These are phyloP conservation scores for Halenospora varia DNA, from an alignment of 495 filamentous ascomycete species.

Conservation along the genomic window DNA sequence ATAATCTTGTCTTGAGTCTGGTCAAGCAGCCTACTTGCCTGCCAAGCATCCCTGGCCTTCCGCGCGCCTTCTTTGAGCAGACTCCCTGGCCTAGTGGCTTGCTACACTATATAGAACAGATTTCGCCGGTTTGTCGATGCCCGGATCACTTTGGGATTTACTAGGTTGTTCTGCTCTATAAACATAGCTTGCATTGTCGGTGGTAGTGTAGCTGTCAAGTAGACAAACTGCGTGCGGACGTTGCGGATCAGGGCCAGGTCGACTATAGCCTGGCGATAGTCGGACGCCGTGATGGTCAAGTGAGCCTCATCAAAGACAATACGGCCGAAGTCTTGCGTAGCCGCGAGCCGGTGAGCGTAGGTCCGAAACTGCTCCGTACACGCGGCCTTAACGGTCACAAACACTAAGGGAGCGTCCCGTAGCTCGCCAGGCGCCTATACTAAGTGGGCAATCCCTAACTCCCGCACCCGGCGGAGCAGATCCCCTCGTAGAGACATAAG, in stretches of 20 bases:
- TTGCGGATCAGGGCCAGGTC: neutral
- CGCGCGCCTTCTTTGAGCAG: neutral
- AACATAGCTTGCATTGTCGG: neutral
- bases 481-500: too few species aligned
- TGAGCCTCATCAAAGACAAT: neutral
- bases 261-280: neutral
- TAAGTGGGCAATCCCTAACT: neutral
- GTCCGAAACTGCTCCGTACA: neutral
- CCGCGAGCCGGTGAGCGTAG: neutral
- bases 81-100: neutral
- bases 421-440: neutral
- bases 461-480: neutral
- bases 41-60: neutral
- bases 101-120: neutral
- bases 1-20: neutral
- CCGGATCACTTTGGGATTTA: neutral
- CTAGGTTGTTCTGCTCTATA: neutral
- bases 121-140: neutral
- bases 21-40: neutral
- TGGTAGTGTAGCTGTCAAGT: neutral
- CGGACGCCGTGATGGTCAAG: neutral
- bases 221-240: neutral
- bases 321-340: neutral
- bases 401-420: neutral
- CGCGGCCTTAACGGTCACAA: neutral